Base-by-base conservation (phyloP, 2,329 filamentous ascomycete species). In the Mycosphaerella sp. region DNA sequence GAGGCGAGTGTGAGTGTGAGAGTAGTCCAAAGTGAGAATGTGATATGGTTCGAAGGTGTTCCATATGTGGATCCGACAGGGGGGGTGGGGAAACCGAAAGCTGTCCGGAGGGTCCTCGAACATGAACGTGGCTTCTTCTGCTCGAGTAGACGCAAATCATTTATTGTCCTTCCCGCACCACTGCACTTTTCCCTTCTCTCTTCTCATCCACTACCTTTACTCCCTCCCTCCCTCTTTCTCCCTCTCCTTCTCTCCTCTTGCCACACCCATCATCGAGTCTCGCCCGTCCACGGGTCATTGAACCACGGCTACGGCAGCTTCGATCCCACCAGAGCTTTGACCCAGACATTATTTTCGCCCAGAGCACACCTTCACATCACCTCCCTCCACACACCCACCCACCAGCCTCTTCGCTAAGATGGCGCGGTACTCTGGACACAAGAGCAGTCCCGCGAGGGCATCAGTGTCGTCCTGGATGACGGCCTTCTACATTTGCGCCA, bases 401-500 rank as follows among this genome's bases (percentile, higher is more conserved):
- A 61, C 63, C 62, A 58, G 64, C 62, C 64, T 62, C 59, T 59
- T 54, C 47, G 42, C 32, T 55, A 64, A 59, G 60, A 69, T 69
- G 67, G 67, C 65, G 61, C 57, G 67, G 60, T 68, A 66, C 60
- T 68, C 66, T 41, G 59, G 66, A 51, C 65, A 67, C 55, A 66
- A 64, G 58, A 62, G 58, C 56, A 57, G 59, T 52, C 56, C 62
- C 31, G 53, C 61, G 55, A 57, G 60, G 58, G 51, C 61, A 32
- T 44, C 59, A 31, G 58, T 64, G 39, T 68, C 66, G 43, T 59
- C 67, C 50, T 96, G 80, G 90, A 89, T 82, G 77, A 82, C 93
- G 72, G 78, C 95, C 74, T 85, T 91, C 77, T 96, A 95, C 79
- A 86, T 96, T 67, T 83, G 89, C 71, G 83, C 95, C 62, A 83